Percentiles rank a stretch among this genome's conserved stretches.
Conservation (phyloP, 805 yeast genomes). For the Cephaloascus fragrans region DNA sequence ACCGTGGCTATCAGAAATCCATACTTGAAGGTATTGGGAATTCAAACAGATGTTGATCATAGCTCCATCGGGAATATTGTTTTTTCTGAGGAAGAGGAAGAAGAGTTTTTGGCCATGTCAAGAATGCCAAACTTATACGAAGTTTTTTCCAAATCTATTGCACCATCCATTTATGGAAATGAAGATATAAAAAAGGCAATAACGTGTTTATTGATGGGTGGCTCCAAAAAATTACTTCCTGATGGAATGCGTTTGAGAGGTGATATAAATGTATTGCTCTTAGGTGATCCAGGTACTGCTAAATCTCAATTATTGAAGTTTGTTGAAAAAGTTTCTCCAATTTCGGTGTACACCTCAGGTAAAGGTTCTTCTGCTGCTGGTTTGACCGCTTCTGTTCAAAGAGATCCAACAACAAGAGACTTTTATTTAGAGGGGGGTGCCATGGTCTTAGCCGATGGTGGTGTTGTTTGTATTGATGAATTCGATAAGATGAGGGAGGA, state of each 20-base stretch:
- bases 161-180: conserved; percentile 95
- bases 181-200: conserved; percentile 89
- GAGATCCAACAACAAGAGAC: conserved; percentile 81
- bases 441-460: conserved; percentile 99
- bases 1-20: conserved; percentile 93
- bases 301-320: conserved; percentile 93
- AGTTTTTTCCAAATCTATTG: conserved; percentile 78
- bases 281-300: conserved; percentile 99
- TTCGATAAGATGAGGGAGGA: conserved; percentile 99
- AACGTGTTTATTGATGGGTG: conserved; percentile 87
- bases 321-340: conserved; percentile 91
- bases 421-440: conserved; percentile 99
- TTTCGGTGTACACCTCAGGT: conserved; percentile 94
- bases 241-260: conserved; percentile 97
- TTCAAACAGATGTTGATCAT: conserved; percentile 73
- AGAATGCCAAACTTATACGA: conserved; percentile 81
- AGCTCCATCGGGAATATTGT: conserved; percentile 49
- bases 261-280: conserved; percentile 82
- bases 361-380: conserved; percentile 99
- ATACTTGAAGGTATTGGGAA: conserved; percentile 77
- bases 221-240: conserved; percentile 83
- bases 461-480: conserved; percentile 98
- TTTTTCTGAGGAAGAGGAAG: conserved; percentile 90
- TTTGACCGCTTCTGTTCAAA: conserved; percentile 94
- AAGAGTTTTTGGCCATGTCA: conserved; percentile 73